Conservation (phyloP, 805 yeast species). For the Middelhovenomyces tepae region DNA sequence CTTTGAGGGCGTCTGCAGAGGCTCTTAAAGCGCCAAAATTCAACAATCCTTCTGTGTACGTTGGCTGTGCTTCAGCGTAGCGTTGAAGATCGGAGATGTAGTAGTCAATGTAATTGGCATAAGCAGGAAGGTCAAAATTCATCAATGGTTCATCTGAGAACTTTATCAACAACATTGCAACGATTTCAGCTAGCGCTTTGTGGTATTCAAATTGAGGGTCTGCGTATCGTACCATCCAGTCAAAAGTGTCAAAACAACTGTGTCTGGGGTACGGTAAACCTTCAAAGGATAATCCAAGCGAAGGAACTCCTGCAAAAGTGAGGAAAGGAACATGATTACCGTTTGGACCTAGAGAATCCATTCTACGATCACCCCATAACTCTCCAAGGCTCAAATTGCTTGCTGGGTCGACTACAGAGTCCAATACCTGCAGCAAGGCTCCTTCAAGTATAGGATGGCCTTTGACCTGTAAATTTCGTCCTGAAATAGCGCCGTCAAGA, state of each 20-base stretch:
- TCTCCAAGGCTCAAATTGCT: constrained; percentile 12
- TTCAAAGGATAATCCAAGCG: constrained; percentile 49
- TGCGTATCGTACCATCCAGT: constrained; percentile 40
- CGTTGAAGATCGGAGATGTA: constrained; percentile 40
- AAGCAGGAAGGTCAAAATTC: constrained; percentile 51
- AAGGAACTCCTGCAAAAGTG: constrained; percentile 57
- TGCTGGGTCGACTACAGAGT: constrained; percentile 16
- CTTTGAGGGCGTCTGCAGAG: constrained; percentile 33
- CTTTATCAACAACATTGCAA: constrained; percentile 45
- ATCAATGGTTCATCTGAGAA: constrained; percentile 69
- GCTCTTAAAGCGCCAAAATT: constrained; percentile 24
- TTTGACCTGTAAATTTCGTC: constrained; percentile 43
- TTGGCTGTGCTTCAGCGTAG: constrained; percentile 14
- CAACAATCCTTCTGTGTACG: constrained; percentile 14
- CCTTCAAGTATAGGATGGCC: constrained; percentile 58
- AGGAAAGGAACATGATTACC: constrained; percentile 68
- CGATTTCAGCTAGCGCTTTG: constrained; percentile 44
- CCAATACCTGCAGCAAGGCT: constrained; percentile 37
- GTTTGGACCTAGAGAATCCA: constrained; percentile 25
- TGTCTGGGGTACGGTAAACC: constrained; percentile 36
- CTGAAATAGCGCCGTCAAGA: constrained; percentile 53
- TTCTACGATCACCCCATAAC: constrained; percentile 12
- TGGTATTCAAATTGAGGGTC: constrained; percentile 54
- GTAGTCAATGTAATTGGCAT: constrained; percentile 36
- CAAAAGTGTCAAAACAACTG: constrained; percentile 60